Percentiles rank a stretch among this genome's conserved stretches.
Conservation (phyloP, 2,329 filamentous ascomycete species). For the Claviceps spartinae region DNA sequence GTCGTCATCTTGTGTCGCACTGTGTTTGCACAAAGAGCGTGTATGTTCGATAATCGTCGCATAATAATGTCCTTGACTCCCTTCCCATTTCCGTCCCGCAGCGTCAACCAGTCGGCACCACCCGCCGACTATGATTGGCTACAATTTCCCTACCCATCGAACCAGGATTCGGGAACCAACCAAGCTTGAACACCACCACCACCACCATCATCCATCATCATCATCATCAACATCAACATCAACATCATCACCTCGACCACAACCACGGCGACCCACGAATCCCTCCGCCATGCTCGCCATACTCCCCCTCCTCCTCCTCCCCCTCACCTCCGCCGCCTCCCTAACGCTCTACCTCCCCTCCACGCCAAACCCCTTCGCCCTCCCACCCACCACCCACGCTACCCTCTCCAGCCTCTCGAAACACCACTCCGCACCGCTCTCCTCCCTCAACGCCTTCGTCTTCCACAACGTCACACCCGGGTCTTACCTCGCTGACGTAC, state of each 20-base stretch:
- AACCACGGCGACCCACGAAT: neutral
- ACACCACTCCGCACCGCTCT: slow-evolving; percentile 45
- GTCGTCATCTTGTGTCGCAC: too few species aligned
- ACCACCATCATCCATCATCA: neutral
- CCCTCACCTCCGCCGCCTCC: slow-evolving; percentile 11
- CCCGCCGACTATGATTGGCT: too few species aligned
- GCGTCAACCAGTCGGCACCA: too few species aligned
- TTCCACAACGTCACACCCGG: slow-evolving; percentile 60
- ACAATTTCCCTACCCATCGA: too few species aligned
- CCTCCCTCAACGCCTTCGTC: slow-evolving; percentile 54
- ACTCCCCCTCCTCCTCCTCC: slow-evolving; percentile 20
- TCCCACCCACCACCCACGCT: slow-evolving; percentile 54
- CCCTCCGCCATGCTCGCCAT: slow-evolving; percentile 18
- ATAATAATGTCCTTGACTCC: too few species aligned
- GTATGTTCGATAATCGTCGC: too few species aligned
- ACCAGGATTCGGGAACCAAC: too few species aligned
- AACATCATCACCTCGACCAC: neutral
- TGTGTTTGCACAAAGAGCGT: too few species aligned
- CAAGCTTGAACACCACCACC: too few species aligned
- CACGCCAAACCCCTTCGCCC: slow-evolving; percentile 36
- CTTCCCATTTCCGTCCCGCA: too few species aligned
- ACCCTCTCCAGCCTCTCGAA: slow-evolving; percentile 34
- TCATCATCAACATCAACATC: neutral
- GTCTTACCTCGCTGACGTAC: slow-evolving; percentile 72
- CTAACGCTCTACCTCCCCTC: slow-evolving; percentile 33